Evolutionary conservation across 441 rosid species (phyloP).

Genomic region (Brassica hybrid): DNA sequence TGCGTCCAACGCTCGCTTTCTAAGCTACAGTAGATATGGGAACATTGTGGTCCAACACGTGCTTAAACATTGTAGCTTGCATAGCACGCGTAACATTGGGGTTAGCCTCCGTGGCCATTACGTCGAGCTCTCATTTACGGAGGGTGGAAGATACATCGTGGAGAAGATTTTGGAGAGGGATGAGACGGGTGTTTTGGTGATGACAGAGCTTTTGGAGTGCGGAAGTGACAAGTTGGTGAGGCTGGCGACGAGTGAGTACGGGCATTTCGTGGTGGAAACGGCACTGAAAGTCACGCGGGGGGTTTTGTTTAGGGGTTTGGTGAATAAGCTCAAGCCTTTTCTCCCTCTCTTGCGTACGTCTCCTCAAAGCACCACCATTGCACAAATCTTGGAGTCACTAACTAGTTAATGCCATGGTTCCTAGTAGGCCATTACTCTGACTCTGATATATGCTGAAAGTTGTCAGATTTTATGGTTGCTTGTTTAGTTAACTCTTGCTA

Average conservation of each 20-base stretch:
- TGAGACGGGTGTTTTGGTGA: background rate
- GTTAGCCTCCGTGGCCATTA: background rate
- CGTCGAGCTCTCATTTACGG: background rate
- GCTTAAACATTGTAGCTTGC: background rate
- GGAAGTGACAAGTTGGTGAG: background rate
- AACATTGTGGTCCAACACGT: background rate
- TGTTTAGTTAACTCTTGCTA: background rate
- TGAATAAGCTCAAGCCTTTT: conserved; percentile 19
- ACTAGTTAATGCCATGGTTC: background rate
- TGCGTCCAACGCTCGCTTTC: background rate
- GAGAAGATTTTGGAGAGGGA: conserved; percentile 1
- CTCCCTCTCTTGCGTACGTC: background rate
- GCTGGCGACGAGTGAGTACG: conserved; percentile 15
- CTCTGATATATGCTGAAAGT: background rate
- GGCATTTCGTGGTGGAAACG: conserved; percentile 18
- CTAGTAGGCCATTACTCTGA: background rate
- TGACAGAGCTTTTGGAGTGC: conserved; percentile 21
- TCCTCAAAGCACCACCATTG: background rate
- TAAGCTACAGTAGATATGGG: background rate
- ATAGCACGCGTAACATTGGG: background rate
- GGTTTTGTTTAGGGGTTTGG: background rate
- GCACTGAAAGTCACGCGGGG: background rate
- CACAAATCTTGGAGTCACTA: conserved; percentile 1
- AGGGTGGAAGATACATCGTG: conserved; percentile 7
- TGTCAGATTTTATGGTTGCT: background rate